Percentiles rank a stretch among this genome's conserved stretches.
These are phyloP conservation scores for Colletotrichum sp. DNA, from an alignment of 2,329 filamentous ascomycete species.

Conservation along the genomic window DNA sequence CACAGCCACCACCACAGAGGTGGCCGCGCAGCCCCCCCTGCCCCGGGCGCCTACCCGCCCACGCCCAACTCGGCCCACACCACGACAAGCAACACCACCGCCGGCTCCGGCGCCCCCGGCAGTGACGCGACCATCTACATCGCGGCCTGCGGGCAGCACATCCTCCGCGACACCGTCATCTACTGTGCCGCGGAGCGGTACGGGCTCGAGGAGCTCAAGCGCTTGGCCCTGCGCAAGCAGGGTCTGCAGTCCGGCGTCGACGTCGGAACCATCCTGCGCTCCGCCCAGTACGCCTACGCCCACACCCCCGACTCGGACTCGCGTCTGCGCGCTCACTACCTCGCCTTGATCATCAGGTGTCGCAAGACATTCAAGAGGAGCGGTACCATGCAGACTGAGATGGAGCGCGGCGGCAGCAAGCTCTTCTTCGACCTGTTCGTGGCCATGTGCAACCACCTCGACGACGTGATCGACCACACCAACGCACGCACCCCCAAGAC, in stretches of 20 bases:
- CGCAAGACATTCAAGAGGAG: constrained; percentile 97
- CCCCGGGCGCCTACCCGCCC: constrained; percentile 25
- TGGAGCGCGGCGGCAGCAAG: constrained; percentile 89
- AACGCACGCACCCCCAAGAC: constrained; percentile 66
- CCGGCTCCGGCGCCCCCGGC: constrained; percentile 55
- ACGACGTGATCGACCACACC: constrained; percentile 90
- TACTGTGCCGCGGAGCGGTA: constrained; percentile 94
- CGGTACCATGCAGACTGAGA: constrained; percentile 98
- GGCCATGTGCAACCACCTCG: constrained; percentile 97
- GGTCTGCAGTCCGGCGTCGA: constrained; percentile 92
- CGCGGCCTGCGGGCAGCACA: constrained; percentile 72
- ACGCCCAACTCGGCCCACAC: constrained; percentile 52
- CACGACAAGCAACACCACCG: constrained; percentile 62
- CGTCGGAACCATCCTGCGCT: constrained; percentile 88
- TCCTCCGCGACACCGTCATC: constrained; percentile 91
- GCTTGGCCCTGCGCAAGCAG: constrained; percentile 90
- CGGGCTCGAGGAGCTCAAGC: constrained; percentile 90
- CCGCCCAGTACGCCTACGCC: constrained; percentile 93
- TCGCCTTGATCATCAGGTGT: constrained; percentile 96
- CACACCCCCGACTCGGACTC: constrained; percentile 94
- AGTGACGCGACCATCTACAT: constrained; percentile 82
- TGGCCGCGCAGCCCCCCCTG: constrained; percentile 46
- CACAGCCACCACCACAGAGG: constrained; percentile 30
- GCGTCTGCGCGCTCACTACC: constrained; percentile 92
- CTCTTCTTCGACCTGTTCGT: constrained; percentile 99